phyloP scores from a whole-genome alignment of 148 eudicot species.

The Amaranthus hypochondriacus region DNA sequence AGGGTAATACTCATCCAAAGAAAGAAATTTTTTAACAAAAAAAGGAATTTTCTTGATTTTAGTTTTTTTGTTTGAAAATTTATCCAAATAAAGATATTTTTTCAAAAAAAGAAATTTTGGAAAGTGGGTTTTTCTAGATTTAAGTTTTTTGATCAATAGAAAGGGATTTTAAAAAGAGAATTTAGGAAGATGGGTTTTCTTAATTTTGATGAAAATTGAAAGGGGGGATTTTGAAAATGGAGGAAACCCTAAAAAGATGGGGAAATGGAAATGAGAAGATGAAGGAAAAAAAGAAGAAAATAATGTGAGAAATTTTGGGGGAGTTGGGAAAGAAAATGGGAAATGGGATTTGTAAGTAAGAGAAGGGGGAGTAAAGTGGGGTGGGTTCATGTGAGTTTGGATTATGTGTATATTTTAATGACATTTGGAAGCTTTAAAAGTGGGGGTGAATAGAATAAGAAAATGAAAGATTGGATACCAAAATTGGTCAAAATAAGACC shows the following conservation, averaged over 20 bases:
- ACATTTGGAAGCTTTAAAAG: not conserved
- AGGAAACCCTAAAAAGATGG: not conserved
- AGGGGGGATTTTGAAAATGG: not conserved
- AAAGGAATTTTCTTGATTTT: not conserved
- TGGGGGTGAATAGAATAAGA: slow-evolving; percentile 1
- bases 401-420: not conserved
- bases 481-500: slow-evolving; percentile 1
- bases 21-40: not conserved
- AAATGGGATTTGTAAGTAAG: not conserved
- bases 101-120: too few relatives aligned
- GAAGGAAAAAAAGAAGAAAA: not conserved
- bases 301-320: not conserved
- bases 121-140: too few relatives aligned
- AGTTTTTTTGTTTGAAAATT: too few relatives aligned
- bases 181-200: not conserved
- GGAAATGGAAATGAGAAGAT: not conserved
- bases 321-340: not conserved
- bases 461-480: slow-evolving; percentile 1
- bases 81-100: too few relatives aligned
- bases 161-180: too few relatives aligned
- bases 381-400: not conserved
- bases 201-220: not conserved
- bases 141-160: too few relatives aligned
- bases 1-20: slow-evolving; percentile 15
- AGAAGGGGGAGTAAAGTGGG: not conserved